Evolutionary conservation across 306 rosid genomes (phyloP).

Genomic region (Vigna angularis): DNA sequence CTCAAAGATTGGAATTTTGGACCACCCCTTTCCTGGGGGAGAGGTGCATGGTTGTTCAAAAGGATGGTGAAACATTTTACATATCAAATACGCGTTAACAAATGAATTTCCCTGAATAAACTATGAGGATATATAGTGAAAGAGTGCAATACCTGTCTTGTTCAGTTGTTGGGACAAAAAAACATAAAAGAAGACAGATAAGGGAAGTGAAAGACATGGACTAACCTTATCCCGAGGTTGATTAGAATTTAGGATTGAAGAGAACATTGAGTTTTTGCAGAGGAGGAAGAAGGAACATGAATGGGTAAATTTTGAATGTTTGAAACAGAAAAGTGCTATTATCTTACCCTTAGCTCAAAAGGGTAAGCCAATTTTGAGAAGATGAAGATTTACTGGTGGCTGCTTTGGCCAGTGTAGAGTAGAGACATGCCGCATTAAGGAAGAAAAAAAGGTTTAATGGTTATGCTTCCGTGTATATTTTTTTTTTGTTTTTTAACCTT

Average conservation of each 20-base stretch:
- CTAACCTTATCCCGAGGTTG: conserved; percentile 57
- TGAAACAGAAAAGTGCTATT: not conserved
- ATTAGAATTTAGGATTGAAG: conserved; percentile 48
- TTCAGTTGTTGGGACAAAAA: not conserved
- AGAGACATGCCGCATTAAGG: not conserved
- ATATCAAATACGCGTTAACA: conserved; percentile 1
- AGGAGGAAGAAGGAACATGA: conserved; percentile 9
- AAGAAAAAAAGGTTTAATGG: too few species aligned
- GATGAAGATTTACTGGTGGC: not conserved
- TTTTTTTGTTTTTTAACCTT: too few species aligned
- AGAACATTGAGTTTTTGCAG: conserved; percentile 47
- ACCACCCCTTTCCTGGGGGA: conserved; percentile 28
- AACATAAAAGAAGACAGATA: not conserved
- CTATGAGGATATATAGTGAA: conserved; percentile 1
- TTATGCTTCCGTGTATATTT: too few species aligned
- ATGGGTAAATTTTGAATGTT: not conserved
- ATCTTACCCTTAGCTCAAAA: not conserved
- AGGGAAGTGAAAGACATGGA: not conserved
- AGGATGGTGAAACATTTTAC: conserved; percentile 9
- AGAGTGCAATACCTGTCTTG: conserved; percentile 3
- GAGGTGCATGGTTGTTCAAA: not conserved
- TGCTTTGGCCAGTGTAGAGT: not conserved
- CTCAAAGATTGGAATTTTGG: conserved; percentile 1
- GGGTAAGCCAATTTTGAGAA: not conserved
- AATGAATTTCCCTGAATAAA: not conserved